phyloP scores from a whole-genome alignment of 1,284 basidiomycete genomes.

The Kalmanozyma brasiliensis region DNA sequence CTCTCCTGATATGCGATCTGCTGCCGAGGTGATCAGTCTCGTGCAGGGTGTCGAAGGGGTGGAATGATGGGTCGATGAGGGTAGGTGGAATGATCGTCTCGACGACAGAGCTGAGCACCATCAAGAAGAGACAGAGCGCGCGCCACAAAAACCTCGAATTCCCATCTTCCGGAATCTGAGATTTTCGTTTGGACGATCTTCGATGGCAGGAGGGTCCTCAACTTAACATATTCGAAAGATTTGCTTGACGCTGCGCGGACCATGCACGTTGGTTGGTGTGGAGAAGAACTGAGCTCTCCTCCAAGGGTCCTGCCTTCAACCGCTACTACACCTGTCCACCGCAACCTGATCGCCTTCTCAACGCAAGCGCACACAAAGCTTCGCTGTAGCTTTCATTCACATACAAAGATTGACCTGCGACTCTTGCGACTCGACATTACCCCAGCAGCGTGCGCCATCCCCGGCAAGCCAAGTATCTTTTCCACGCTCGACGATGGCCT shows the following conservation, averaged over 20 bases:
- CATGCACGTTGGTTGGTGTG: constrained; percentile 13
- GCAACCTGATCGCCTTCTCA: neutral
- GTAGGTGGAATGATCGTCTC: too few relatives aligned
- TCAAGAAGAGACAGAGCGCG: constrained; percentile 3
- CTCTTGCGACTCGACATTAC: too few relatives aligned
- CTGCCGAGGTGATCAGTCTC: too few relatives aligned
- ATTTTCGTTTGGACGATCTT: constrained; percentile 12
- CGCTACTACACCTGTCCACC: neutral
- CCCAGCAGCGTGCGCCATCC: too few relatives aligned
- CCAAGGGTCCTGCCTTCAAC: neutral
- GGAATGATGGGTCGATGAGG: constrained; percentile 1
- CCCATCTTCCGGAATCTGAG: constrained; percentile 31
- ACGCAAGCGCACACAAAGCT: neutral
- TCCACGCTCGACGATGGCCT: constrained; percentile 14
- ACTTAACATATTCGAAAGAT: constrained; percentile 10
- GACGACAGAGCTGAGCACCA: constrained; percentile 16
- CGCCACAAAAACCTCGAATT: constrained; percentile 22
- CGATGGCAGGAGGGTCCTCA: neutral
- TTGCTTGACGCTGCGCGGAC: constrained; percentile 1
- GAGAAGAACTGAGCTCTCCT: constrained; percentile 1
- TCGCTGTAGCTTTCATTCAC: too few relatives aligned
- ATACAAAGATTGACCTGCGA: too few relatives aligned
- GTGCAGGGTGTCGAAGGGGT: constrained; percentile 5
- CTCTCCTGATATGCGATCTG: too few relatives aligned
- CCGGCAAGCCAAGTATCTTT: too few relatives aligned